phyloP scores from a whole-genome alignment of 305 asterid species.

The Solanum hybrid region DNA sequence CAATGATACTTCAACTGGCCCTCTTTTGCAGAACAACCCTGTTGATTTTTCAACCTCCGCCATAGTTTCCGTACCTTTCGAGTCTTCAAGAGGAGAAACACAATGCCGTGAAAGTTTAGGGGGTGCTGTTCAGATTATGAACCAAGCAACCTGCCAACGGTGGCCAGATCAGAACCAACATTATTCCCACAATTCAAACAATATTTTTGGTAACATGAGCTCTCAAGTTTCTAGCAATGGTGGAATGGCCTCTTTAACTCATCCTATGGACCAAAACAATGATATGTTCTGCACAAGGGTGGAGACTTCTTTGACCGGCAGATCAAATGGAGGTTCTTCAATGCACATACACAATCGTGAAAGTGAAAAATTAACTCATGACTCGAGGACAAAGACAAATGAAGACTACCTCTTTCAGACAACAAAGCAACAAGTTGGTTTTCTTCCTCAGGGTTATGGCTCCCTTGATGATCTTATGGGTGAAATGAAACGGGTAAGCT shows the following conservation, averaged over 20 bases:
- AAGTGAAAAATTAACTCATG: constrained; percentile 24
- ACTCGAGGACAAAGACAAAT: constrained; percentile 33
- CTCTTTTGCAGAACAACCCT: constrained; percentile 24
- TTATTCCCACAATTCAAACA: constrained; percentile 24
- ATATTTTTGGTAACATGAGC: constrained; percentile 24
- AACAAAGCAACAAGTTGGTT: constrained; percentile 40
- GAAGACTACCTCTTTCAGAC: constrained; percentile 37
- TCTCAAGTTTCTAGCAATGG: constrained; percentile 29
- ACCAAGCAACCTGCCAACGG: constrained; percentile 23
- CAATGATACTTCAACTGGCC: constrained; percentile 13
- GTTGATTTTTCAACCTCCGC: constrained; percentile 28
- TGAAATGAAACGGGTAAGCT: constrained; percentile 61
- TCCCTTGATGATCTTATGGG: constrained; percentile 66
- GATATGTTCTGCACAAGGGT: constrained; percentile 29
- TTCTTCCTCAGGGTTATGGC: constrained; percentile 46
- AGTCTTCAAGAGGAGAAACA: constrained; percentile 38
- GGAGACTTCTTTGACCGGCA: constrained; percentile 30
- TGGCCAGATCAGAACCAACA: constrained; percentile 33
- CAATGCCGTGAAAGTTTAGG: constrained; percentile 42
- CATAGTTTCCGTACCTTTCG: constrained; percentile 33
- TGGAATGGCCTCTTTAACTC: constrained; percentile 20
- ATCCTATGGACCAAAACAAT: constrained; percentile 29
- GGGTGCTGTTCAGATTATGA: constrained; percentile 24
- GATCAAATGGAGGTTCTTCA: constrained; percentile 29
- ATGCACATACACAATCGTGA: constrained; percentile 32